A percentile compares a stretch with the other conserved stretches of the same genome.
These are phyloP conservation scores for Pilatotrama ljubarskyi DNA, from an alignment of 768 basidiomycete genomes.

Conservation along the genomic window DNA sequence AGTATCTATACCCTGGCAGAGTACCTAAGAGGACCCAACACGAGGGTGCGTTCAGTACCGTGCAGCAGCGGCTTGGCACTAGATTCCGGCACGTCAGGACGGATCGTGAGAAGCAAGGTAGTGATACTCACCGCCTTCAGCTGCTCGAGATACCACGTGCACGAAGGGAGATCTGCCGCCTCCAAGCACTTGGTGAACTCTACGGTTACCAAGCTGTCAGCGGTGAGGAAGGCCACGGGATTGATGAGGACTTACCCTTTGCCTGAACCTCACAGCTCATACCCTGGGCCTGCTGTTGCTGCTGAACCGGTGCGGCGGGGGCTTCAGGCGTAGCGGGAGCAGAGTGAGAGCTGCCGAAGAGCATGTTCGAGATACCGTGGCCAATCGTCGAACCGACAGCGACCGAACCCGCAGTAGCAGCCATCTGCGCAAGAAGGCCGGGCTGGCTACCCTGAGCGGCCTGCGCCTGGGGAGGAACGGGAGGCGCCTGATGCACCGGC, in stretches of 20 bases:
- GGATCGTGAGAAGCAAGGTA: background rate
- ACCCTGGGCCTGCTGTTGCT: conserved; percentile 49
- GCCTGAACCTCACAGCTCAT: conserved; percentile 76
- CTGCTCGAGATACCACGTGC: conserved; percentile 86
- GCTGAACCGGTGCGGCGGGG: conserved; percentile 50
- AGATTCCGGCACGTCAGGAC: conserved; percentile 12
- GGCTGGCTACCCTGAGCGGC: conserved; percentile 47
- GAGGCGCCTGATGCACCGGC: conserved; percentile 39
- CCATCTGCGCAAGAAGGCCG: conserved; percentile 82
- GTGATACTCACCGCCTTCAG: conserved; percentile 72
- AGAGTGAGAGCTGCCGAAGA: conserved; percentile 71
- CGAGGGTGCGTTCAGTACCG: conserved; percentile 41
- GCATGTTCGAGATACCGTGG: conserved; percentile 87
- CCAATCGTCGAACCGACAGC: conserved; percentile 87
- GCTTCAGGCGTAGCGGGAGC: conserved; percentile 44
- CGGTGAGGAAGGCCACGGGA: background rate
- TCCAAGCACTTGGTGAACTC: conserved; percentile 88
- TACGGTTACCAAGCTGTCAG: conserved; percentile 28
- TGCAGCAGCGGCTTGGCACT: conserved; percentile 79
- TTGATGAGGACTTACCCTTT: conserved; percentile 52
- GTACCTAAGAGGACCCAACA: background rate
- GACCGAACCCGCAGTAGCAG: conserved; percentile 87
- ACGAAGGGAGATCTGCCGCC: conserved; percentile 75
- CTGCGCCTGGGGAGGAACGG: conserved; percentile 34
- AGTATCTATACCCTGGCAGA: background rate